Conservation (phyloP, 441 rosid genomes). For the Erysimum cheiri region DNA sequence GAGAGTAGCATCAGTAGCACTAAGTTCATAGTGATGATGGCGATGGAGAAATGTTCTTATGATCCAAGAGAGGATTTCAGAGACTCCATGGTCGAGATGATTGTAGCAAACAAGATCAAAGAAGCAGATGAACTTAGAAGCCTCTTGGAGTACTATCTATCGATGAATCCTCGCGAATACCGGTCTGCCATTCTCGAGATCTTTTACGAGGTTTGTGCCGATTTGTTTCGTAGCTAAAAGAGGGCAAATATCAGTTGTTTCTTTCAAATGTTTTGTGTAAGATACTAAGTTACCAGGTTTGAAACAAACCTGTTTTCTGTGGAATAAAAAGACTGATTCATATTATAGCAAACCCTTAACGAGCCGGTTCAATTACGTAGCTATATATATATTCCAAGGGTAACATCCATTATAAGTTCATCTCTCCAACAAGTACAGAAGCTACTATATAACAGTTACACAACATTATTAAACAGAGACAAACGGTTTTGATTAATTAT, state of each 20-base stretch:
- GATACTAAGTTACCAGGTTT: slow-evolving; percentile 26
- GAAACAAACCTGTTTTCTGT: slow-evolving; percentile 14
- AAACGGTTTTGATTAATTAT: slow-evolving; percentile 1
- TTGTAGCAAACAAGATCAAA: slow-evolving; percentile 63
- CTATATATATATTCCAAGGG: background rate
- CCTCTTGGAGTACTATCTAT: slow-evolving; percentile 75
- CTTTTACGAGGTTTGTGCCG: slow-evolving; percentile 78
- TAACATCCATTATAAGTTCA: slow-evolving; percentile 14
- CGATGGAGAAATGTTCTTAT: slow-evolving; percentile 76
- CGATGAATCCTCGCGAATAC: slow-evolving; percentile 70
- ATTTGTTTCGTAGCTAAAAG: slow-evolving; percentile 52
- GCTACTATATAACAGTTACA: slow-evolving; percentile 24
- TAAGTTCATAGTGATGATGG: slow-evolving; percentile 80
- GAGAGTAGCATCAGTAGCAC: slow-evolving; percentile 42
- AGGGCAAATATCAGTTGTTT: slow-evolving; percentile 13
- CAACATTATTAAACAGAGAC: slow-evolving; percentile 32
- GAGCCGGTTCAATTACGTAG: background rate
- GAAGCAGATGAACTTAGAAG: slow-evolving; percentile 72
- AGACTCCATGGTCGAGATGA: slow-evolving; percentile 88
- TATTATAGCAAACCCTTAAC: background rate
- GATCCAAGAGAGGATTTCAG: slow-evolving; percentile 87
- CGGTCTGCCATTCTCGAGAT: slow-evolving; percentile 66
- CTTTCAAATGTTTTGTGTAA: slow-evolving; percentile 28
- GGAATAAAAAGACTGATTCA: slow-evolving; percentile 29
- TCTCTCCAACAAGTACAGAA: slow-evolving; percentile 15